phyloP scores from a whole-genome alignment of 257 asterid genomes.

The Jacaranda mimosifolia region DNA sequence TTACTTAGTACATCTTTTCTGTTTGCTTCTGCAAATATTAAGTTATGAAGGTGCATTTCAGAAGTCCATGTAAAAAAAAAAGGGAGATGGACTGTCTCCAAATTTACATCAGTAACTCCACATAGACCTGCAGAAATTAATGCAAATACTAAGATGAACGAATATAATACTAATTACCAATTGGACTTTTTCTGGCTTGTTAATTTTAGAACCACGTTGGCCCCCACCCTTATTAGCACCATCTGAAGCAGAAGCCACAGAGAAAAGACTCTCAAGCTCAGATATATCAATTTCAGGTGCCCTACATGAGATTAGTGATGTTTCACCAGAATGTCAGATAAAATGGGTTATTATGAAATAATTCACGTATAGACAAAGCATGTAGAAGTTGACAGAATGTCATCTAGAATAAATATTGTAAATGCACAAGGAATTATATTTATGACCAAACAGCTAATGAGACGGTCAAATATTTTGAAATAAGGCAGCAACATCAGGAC shows the following conservation, averaged over 20 bases:
- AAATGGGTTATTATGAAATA: conserved; percentile 14
- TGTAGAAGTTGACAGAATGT: conserved; percentile 1
- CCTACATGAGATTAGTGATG: conserved; percentile 51
- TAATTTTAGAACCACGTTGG: conserved; percentile 80
- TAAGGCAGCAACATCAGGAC: conserved; percentile 12
- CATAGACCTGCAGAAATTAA: conserved; percentile 19
- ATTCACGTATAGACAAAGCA: conserved; percentile 19
- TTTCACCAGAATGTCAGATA: conserved; percentile 44
- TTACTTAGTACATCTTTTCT: conserved; percentile 11
- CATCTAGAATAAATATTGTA: conserved; percentile 12
- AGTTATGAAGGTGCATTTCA: conserved; percentile 4
- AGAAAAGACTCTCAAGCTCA: conserved; percentile 98
- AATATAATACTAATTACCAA: conserved; percentile 64
- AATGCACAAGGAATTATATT: conserved; percentile 18
- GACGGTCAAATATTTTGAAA: conserved; percentile 33
- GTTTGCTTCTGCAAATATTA: conserved; percentile 17
- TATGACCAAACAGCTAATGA: background rate
- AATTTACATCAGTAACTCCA: conserved; percentile 22
- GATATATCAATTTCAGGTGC: conserved; percentile 96
- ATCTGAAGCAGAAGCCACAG: conserved; percentile 93
- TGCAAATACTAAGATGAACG: conserved; percentile 32
- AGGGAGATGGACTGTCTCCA: conserved; percentile 16
- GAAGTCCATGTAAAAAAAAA: conserved; percentile 23
- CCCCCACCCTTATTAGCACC: conserved; percentile 73
- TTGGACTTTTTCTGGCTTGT: conserved; percentile 97